A percentile compares a stretch with the other conserved stretches of the same genome.
These are phyloP conservation scores for Phialemoniopsis sp. DNA, from an alignment of 2,329 filamentous ascomycete species.

Conservation along the genomic window DNA sequence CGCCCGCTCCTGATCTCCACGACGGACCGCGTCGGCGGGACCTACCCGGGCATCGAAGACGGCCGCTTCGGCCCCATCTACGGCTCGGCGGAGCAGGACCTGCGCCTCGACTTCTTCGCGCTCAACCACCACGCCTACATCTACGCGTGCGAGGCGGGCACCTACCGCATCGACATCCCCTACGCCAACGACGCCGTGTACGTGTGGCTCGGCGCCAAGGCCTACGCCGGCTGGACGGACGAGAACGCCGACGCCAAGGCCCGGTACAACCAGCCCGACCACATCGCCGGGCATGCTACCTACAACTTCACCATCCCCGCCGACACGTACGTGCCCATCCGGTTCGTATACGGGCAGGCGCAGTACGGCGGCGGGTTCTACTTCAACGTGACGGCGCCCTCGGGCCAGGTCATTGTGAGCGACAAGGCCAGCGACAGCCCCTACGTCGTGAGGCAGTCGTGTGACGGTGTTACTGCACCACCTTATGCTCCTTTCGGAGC, in stretches of 20 bases:
- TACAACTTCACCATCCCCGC: slow-evolving; percentile 10
- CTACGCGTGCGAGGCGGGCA: slow-evolving; percentile 14
- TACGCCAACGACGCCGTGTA: slow-evolving; percentile 7
- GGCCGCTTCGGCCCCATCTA: too few species aligned
- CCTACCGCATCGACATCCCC: slow-evolving; percentile 14
- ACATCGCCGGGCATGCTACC: slow-evolving; percentile 9
- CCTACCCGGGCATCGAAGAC: too few species aligned
- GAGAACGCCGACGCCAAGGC: slow-evolving; percentile 12
- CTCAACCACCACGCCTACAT: slow-evolving; percentile 18
- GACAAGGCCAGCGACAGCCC: slow-evolving; percentile 1
- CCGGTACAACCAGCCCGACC: slow-evolving; percentile 10
- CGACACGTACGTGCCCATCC: slow-evolving; percentile 8
- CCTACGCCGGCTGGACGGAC: slow-evolving; percentile 15
- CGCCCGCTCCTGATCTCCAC: too few species aligned
- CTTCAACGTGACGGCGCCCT: slow-evolving; percentile 5
- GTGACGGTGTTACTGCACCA: slow-evolving; percentile 5
- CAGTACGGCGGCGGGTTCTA: slow-evolving; percentile 8
- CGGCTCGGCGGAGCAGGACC: not conserved
- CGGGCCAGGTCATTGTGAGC: slow-evolving; percentile 6
- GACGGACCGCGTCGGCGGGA: too few species aligned
- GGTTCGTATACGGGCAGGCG: slow-evolving; percentile 9
- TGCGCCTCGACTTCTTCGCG: slow-evolving; percentile 13
- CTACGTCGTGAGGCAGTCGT: slow-evolving; percentile 6
- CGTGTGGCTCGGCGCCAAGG: slow-evolving; percentile 11
- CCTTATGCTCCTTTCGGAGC: too few species aligned